These are phyloP conservation scores for Trichoderma sp. DNA, from an alignment of 2,329 filamentous ascomycete species.

Conservation along the genomic window DNA sequence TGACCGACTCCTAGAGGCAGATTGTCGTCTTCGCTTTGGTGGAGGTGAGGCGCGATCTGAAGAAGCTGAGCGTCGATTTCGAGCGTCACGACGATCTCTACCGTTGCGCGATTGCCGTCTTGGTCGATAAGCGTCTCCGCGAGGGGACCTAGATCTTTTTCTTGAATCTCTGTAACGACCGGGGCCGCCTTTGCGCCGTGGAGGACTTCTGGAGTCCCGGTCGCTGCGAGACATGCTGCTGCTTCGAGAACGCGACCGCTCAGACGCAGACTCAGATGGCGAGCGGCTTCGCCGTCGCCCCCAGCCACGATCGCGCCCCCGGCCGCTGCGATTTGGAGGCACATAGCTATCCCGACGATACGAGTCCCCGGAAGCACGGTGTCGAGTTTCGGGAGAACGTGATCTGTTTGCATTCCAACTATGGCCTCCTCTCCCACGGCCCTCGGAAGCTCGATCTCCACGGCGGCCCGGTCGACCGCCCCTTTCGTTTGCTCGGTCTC, in stretches of 20 bases:
- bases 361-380: constrained; percentile 46
- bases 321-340: constrained; percentile 49
- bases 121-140: constrained; percentile 34
- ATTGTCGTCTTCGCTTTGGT: constrained; percentile 54
- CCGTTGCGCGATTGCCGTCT: constrained; percentile 30
- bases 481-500: constrained; percentile 53
- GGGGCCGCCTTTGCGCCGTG: constrained; percentile 39
- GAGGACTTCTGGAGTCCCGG: constrained; percentile 38
- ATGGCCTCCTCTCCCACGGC: constrained; percentile 44
- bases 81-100: constrained; percentile 29
- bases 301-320: constrained; percentile 46
- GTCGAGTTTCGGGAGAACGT: constrained; percentile 50
- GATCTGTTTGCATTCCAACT: constrained; percentile 45
- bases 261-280: constrained; percentile 37
- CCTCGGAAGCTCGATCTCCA: constrained; percentile 53
- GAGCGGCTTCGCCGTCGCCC: constrained; percentile 38
- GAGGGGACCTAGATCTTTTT: constrained; percentile 46
- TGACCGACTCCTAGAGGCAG: constrained; percentile 52
- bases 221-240: constrained; percentile 37
- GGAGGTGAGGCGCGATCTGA: constrained; percentile 45
- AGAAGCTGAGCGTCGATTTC: constrained; percentile 39
- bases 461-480: constrained; percentile 58
- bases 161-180: constrained; percentile 38
- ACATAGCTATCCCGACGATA: constrained; percentile 57
- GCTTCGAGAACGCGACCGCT: constrained; percentile 40